These are phyloP conservation scores for Coniella lustricola DNA, from an alignment of 2,329 filamentous ascomycete species.

Conservation along the genomic window DNA sequence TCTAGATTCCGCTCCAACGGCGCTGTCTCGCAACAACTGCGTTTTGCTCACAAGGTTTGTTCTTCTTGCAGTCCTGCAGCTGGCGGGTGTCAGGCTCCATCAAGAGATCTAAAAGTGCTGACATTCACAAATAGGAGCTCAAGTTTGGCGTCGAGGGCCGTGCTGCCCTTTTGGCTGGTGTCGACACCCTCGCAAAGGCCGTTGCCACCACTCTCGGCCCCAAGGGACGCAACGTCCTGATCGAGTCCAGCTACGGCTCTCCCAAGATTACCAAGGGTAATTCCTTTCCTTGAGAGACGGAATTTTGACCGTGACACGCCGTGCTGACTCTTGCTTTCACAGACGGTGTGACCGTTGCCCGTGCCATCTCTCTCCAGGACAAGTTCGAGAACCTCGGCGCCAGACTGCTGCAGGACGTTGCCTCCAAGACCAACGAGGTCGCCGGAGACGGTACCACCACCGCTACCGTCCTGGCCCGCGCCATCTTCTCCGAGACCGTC, in stretches of 20 bases:
- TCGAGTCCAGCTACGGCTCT: constrained; percentile 96
- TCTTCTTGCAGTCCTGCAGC: constrained; percentile 1
- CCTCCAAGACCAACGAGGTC: constrained; percentile 98
- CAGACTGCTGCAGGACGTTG: constrained; percentile 92
- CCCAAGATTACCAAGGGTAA: constrained; percentile 99
- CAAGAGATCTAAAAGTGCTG: constrained; percentile 22
- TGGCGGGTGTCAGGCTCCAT: not conserved
- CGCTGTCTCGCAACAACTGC: constrained; percentile 75
- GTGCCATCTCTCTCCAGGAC: constrained; percentile 88
- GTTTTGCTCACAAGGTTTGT: constrained; percentile 94
- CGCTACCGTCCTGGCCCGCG: constrained; percentile 90
- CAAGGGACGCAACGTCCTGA: constrained; percentile 97
- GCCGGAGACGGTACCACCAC: constrained; percentile 98
- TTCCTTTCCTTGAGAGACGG: constrained; percentile 11
- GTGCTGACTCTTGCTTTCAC: constrained; percentile 6
- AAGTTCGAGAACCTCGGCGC: constrained; percentile 99
- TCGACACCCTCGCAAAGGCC: constrained; percentile 93
- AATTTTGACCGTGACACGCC: too few species aligned
- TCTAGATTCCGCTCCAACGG: constrained; percentile 57
- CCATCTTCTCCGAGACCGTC: constrained; percentile 99
- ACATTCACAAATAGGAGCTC: constrained; percentile 60
- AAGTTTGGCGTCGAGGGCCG: constrained; percentile 97
- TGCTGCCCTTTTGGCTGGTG: constrained; percentile 81
- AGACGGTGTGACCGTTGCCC: constrained; percentile 87
- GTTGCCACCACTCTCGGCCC: constrained; percentile 94